phyloP scores from a whole-genome alignment of 2,329 filamentous ascomycete species.

The Plectosphaerella plurivora region DNA sequence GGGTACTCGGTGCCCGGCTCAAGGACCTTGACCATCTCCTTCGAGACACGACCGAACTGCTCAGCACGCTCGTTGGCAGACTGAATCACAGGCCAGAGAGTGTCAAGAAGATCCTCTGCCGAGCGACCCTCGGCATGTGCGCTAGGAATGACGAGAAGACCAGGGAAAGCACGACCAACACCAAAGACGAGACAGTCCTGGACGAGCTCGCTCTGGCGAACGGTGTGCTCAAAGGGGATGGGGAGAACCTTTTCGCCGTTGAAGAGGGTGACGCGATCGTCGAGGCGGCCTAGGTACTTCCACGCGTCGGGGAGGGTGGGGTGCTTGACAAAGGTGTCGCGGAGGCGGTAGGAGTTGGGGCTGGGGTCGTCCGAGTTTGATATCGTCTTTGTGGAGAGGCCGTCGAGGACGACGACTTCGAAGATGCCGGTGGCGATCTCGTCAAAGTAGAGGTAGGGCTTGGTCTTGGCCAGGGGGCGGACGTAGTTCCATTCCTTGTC shows the following conservation, averaged over 20 bases:
- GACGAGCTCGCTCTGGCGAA: conserved; percentile 47
- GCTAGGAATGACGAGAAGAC: conserved; percentile 47
- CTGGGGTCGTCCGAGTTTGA: conserved; percentile 34
- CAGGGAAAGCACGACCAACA: conserved; percentile 44
- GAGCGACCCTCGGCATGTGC: conserved; percentile 34
- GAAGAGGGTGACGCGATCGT: conserved; percentile 38
- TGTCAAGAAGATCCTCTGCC: conserved; percentile 39
- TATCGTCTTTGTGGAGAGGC: conserved; percentile 28
- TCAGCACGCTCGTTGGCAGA: conserved; percentile 44
- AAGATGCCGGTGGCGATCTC: conserved; percentile 26
- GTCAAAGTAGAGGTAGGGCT: conserved; percentile 32
- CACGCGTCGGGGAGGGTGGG: conserved; percentile 33
- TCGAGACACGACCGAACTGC: conserved; percentile 47
- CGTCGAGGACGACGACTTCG: conserved; percentile 30
- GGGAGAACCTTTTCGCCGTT: conserved; percentile 46
- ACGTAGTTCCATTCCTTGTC: conserved; percentile 55
- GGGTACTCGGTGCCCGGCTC: conserved; percentile 39
- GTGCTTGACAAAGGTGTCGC: conserved; percentile 38
- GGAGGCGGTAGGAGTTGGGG: conserved; percentile 37
- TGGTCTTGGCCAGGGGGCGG: conserved; percentile 31
- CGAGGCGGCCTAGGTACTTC: conserved; percentile 40
- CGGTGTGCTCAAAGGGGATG: conserved; percentile 43
- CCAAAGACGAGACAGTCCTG: conserved; percentile 56
- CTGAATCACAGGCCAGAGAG: conserved; percentile 44
- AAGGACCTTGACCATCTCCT: conserved; percentile 47